A percentile compares a stretch with the other conserved stretches of the same genome.
These are phyloP conservation scores for Diaporthe ampelina DNA, from an alignment of 2,329 filamentous ascomycete genomes.

Conservation along the genomic window DNA sequence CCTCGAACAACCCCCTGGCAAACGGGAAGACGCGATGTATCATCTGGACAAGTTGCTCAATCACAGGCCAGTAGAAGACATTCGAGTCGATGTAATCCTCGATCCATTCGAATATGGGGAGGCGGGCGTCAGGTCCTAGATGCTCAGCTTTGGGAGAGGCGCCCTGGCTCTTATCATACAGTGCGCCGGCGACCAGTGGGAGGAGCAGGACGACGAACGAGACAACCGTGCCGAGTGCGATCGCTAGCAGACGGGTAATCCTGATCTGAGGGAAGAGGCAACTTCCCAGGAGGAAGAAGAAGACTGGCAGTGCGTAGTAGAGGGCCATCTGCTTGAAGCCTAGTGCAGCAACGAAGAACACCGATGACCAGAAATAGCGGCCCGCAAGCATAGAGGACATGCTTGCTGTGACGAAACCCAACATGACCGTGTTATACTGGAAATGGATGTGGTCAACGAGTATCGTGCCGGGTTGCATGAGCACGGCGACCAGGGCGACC, in stretches of 20 bases:
- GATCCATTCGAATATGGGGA: conserved; percentile 74
- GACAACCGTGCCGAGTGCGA: conserved; percentile 78
- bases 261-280: conserved; percentile 84
- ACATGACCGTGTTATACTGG: conserved; percentile 99
- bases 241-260: conserved; percentile 76
- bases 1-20: conserved; percentile 94
- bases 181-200: conserved; percentile 79
- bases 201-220: conserved; percentile 83
- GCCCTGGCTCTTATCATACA: conserved; percentile 77
- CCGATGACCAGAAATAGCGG: conserved; percentile 86
- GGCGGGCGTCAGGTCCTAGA: conserved; percentile 69
- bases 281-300: conserved; percentile 89
- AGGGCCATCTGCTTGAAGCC: conserved; percentile 99
- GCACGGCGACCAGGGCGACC: conserved; percentile 87
- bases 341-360: conserved; percentile 94
- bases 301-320: conserved; percentile 94
- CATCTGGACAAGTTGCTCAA: conserved; percentile 86
- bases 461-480: conserved; percentile 92
- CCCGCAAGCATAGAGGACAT: conserved; percentile 91
- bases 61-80: conserved; percentile 79
- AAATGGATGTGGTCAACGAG: conserved; percentile 97
- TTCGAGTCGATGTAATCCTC: conserved; percentile 71
- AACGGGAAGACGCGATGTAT: conserved; percentile 97
- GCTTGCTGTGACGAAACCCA: conserved; percentile 88
- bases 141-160: conserved; percentile 70